Conservation (phyloP, 2,329 filamentous ascomycete genomes). For the Graphiopsis chlorocephala region DNA sequence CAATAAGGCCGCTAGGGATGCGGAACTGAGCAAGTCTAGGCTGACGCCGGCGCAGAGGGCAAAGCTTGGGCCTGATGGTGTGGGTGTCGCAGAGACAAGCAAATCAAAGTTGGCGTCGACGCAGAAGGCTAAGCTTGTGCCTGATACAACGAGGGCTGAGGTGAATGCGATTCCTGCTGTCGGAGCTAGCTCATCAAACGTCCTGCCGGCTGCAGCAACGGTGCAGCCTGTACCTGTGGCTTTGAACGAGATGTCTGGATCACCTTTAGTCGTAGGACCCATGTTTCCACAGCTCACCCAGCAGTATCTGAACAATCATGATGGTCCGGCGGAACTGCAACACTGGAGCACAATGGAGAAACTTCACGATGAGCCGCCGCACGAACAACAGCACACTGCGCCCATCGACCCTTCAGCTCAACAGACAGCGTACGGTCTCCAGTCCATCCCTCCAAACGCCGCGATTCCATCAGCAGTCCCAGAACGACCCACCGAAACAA, state of each 20-base stretch:
- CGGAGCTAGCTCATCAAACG: too few species aligned
- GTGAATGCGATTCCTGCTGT: background rate
- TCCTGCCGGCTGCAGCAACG: background rate
- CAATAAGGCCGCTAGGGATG: conserved; percentile 35
- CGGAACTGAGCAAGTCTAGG: conserved; percentile 16
- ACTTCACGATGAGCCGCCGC: background rate
- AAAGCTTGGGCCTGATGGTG: background rate
- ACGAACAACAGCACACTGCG: background rate
- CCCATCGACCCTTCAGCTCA: background rate
- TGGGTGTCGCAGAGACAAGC: background rate
- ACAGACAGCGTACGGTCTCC: background rate
- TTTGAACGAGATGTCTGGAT: background rate
- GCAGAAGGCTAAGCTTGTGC: conserved; percentile 4
- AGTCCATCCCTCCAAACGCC: background rate
- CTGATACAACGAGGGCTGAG: background rate
- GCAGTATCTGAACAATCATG: background rate
- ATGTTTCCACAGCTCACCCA: background rate
- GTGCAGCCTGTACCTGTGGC: background rate
- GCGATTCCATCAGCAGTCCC: background rate
- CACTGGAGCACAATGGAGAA: background rate
- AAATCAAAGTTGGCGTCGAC: conserved; percentile 4
- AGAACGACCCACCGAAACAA: background rate
- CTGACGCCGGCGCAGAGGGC: conserved; percentile 13
- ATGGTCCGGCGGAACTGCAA: background rate
- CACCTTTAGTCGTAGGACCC: background rate